Base-by-base conservation (phyloP, 2,329 filamentous ascomycete genomes). In the Fusarium sp. region DNA sequence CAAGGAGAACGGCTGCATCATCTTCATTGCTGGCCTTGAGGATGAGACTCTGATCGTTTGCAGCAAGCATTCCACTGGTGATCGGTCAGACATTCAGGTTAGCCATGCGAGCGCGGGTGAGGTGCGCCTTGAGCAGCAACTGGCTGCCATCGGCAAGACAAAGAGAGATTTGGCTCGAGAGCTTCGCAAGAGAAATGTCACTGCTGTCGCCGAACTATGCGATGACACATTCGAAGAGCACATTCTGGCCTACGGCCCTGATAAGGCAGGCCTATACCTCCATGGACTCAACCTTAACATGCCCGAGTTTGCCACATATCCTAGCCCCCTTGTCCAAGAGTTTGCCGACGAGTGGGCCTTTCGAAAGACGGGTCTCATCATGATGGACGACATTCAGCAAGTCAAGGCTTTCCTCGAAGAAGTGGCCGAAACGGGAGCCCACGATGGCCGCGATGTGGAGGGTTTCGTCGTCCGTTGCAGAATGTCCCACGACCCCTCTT, bases 1-100 rank as follows among this genome's bases (percentile, higher is more conserved):
- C 62, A 99, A 99, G 85, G 97, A 99, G 84, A 99, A 99, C 79
- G 97, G 97, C n/a, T 99, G 97, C 83, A 99, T 99, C 83, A 98
- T 99, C 77, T 99, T 99, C 85, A 92, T 99, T 52, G 93, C 95
- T 18, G 97, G 95, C 16, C 87, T 99, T 24, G 94, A 97, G 79
- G 95, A 98, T 78, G 95, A 91, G 39, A 95, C 94, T 2, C 86
- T 99, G 11, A 87, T 99, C 9, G 95, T 99, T n/a, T 98, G 96
- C 89, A 98, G 96, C 88, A 99, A 99, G 81, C 97, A 99, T 82
- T 98, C 97, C 1, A 98, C 95, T 0, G 97, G 97, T 8, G 86
- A 90, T 27, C 90, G 96, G n/a, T 84, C 83, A 24, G 94, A 97
- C 80, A 84, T 87, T 6, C 88, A 91, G 33, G 75, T 93, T 67